A percentile compares a stretch with the other conserved stretches of the same genome.
Evolutionary conservation across 192 early-diverging fungal genomes (phyloP).

Genomic region (Mortierella alpina): DNA sequence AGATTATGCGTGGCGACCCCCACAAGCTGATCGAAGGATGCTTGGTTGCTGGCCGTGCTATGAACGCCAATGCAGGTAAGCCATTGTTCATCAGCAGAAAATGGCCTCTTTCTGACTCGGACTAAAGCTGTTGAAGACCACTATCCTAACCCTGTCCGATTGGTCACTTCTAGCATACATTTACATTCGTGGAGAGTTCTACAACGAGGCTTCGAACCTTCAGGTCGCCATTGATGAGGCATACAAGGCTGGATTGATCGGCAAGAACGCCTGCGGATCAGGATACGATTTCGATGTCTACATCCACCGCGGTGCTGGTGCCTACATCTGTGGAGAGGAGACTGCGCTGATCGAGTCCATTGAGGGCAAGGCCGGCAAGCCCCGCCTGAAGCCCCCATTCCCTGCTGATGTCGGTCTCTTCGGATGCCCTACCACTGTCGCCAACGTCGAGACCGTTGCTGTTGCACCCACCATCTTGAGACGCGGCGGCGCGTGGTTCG

Average conservation of each 20-base stretch:
- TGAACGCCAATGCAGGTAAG: constrained; percentile 91
- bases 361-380: constrained; percentile 99
- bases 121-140: not conserved
- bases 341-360: constrained; percentile 87
- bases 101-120: not conserved
- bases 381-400: constrained; percentile 98
- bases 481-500: constrained; percentile 94
- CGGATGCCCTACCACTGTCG: constrained; percentile 99
- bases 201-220: constrained; percentile 93
- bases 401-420: constrained; percentile 98
- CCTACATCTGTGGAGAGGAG: constrained; percentile 99
- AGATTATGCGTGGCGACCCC: constrained; percentile 90
- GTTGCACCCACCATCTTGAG: constrained; percentile 92
- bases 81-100: not conserved
- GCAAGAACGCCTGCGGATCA: constrained; percentile 97
- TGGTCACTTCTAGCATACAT: constrained; percentile 80
- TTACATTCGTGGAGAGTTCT: constrained; percentile 97
- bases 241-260: constrained; percentile 96
- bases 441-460: constrained; percentile 99
- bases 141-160: not conserved
- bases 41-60: constrained; percentile 93
- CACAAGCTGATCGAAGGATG: constrained; percentile 99
- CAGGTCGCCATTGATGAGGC: constrained; percentile 97
- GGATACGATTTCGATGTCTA: constrained; percentile 98
- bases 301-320: constrained; percentile 97